Evolutionary conservation across 345 rosid species (phyloP), one percentile per base, ranked within the genome.

Genomic region (Citrus reticulata): DNA sequence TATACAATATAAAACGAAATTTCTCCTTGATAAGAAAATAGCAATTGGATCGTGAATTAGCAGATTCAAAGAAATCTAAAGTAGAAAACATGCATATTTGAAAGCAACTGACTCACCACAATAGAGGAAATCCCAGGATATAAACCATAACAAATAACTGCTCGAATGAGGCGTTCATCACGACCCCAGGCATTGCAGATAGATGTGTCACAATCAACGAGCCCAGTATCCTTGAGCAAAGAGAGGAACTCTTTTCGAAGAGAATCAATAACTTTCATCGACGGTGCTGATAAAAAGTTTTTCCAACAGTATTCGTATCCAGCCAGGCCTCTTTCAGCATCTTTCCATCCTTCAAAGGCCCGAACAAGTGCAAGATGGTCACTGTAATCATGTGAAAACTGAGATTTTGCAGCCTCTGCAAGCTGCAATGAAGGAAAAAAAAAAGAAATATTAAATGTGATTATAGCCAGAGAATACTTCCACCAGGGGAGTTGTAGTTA

Each of bases 301-400:
- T 84, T 93, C 98, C 99, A 95, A 85, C 99, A 93, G 81, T 87
- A 95, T 25, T 95, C 99, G 77, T 89, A 88, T 42, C 91, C 93
- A 71, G 89, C 84, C 85, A 87, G 84, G 80, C 88, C 87, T 72
- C 63, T 81, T 79, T 95, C 99, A 74, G 97, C 97, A 70, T 84
- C 92, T 84, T 81, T 86, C 98, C 98, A 93, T 81, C 98, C 96
- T 77, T 93, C 90, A 34, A 88, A 93, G 74, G 98, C 98, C 71
- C 95, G 90, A 22, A 92, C 89, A 84, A 95, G 93, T 3, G 98
- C 97, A 78, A 93, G 91, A 77, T 95, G 98, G 75, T 95, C 99
- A 72, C 99, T 95, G 72, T 86, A 81, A 88, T 91, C 93, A 80
- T 68, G 78, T 37, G 99, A 92, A 87, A 91, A 93, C 82, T 91